phyloP scores from a whole-genome alignment of 805 yeast genomes.

The Scheffersomyces lignosus region DNA sequence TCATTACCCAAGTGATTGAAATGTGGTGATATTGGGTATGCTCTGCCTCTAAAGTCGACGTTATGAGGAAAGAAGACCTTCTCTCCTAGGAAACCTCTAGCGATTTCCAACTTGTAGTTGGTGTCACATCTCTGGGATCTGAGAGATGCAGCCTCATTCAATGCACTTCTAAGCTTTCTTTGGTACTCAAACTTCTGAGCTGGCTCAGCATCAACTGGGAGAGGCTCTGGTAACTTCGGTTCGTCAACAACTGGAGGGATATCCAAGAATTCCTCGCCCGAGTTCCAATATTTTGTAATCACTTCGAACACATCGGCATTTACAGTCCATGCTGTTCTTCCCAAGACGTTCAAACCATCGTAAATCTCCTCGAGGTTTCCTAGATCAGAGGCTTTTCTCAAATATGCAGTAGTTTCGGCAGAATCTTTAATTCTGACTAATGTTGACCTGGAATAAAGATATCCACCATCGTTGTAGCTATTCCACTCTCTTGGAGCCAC shows the following conservation, averaged over 20 bases:
- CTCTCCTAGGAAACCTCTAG: conserved; percentile 85
- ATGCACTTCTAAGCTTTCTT: conserved; percentile 53
- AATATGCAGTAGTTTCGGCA: conserved; percentile 86
- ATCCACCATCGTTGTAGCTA: conserved; percentile 81
- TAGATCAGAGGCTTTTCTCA: conserved; percentile 77
- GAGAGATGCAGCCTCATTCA: conserved; percentile 61
- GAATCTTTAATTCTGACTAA: conserved; percentile 80
- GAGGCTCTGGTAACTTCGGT: conserved; percentile 46
- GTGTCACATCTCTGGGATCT: conserved; percentile 92
- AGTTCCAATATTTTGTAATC: conserved; percentile 82
- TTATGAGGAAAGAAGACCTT: conserved; percentile 76
- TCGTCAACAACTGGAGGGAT: conserved; percentile 53
- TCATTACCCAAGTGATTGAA: conserved; percentile 82
- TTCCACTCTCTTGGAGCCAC: conserved; percentile 90
- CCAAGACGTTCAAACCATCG: conserved; percentile 81
- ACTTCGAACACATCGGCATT: conserved; percentile 69
- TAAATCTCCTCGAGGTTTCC: conserved; percentile 66
- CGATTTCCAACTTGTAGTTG: conserved; percentile 92
- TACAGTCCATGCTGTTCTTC: conserved; percentile 90
- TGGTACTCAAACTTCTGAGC: conserved; percentile 67
- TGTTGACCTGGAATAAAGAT: conserved; percentile 58
- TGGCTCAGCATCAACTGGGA: conserved; percentile 76
- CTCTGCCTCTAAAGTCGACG: conserved; percentile 80
- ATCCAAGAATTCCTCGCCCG: conserved; percentile 72
- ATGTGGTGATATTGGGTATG: conserved; percentile 79